Evolutionary conservation across 306 rosid genomes (phyloP).

Genomic region (Prosopis cineraria): DNA sequence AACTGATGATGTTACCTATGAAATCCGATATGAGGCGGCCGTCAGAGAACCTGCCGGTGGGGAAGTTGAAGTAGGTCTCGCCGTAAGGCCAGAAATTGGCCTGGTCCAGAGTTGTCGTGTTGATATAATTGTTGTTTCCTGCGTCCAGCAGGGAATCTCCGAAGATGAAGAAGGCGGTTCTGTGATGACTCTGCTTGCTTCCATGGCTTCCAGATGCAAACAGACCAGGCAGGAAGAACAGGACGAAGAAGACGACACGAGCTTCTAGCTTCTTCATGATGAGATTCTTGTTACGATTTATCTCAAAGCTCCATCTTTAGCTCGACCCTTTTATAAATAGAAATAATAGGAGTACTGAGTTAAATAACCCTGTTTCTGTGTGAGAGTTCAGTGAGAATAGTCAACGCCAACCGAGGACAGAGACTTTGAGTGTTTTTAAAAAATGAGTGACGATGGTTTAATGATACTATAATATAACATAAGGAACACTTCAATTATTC

Average conservation of each 20-base stretch:
- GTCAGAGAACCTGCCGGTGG: conserved; percentile 91
- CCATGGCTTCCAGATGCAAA: conserved; percentile 28
- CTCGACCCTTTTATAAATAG: background rate
- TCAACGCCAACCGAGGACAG: background rate
- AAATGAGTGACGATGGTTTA: too few species aligned
- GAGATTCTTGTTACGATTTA: conserved; percentile 8
- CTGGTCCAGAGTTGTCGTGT: conserved; percentile 82
- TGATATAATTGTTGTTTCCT: conserved; percentile 95
- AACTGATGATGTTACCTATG: conserved; percentile 68
- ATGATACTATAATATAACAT: too few species aligned
- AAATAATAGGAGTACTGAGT: too few species aligned
- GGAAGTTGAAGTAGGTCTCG: conserved; percentile 67
- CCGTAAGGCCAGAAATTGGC: conserved; percentile 98
- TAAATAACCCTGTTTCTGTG: conserved; percentile 8
- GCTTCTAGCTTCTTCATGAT: conserved; percentile 35
- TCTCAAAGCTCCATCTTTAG: background rate
- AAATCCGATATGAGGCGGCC: conserved; percentile 87
- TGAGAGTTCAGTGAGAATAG: background rate
- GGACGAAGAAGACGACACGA: conserved; percentile 28
- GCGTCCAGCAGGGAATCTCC: conserved; percentile 92
- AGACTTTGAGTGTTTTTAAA: background rate
- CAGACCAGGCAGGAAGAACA: conserved; percentile 17
- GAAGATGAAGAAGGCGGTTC: conserved; percentile 66
- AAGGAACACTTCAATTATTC: too few species aligned
- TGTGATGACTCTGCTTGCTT: background rate